phyloP scores from a whole-genome alignment of 2,329 filamentous ascomycete species.

The Neopestalotiopsis sp. region DNA sequence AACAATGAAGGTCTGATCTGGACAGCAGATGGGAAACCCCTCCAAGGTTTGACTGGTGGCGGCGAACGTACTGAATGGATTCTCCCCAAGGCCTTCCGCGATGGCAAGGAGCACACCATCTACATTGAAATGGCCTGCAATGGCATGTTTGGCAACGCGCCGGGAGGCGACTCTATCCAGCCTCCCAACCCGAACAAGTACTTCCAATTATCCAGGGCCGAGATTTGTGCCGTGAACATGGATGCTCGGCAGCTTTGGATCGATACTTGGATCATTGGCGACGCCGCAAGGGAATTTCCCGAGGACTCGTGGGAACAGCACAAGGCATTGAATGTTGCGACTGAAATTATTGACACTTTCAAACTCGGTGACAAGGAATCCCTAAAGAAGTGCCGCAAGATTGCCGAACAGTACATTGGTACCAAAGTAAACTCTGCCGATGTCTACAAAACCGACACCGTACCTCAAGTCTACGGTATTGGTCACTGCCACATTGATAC shows the following conservation, averaged over 20 bases:
- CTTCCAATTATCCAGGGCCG: constrained; percentile 76
- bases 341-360: constrained; percentile 88
- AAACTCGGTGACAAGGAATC: constrained; percentile 80
- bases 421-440: constrained; percentile 79
- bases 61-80: constrained; percentile 93
- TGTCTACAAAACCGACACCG: constrained; percentile 79
- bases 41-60: constrained; percentile 90
- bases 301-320: constrained; percentile 88
- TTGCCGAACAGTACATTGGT: constrained; percentile 84
- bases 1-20: constrained; percentile 95
- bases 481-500: constrained; percentile 98
- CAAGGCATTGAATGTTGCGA: constrained; percentile 81
- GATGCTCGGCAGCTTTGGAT: constrained; percentile 83
- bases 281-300: constrained; percentile 91
- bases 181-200: constrained; percentile 85
- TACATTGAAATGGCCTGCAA: constrained; percentile 99
- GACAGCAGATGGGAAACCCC: constrained; percentile 84
- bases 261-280: constrained; percentile 95
- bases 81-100: constrained; percentile 78
- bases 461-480: constrained; percentile 83
- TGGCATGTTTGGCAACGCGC: constrained; percentile 94
- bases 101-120: constrained; percentile 85
- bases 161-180: constrained; percentile 84
- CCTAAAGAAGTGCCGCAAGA: constrained; percentile 78
- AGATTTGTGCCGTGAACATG: constrained; percentile 88